Evolutionary conservation across 257 asterid genomes (phyloP).

Genomic region (Eucommia ulmoides): DNA sequence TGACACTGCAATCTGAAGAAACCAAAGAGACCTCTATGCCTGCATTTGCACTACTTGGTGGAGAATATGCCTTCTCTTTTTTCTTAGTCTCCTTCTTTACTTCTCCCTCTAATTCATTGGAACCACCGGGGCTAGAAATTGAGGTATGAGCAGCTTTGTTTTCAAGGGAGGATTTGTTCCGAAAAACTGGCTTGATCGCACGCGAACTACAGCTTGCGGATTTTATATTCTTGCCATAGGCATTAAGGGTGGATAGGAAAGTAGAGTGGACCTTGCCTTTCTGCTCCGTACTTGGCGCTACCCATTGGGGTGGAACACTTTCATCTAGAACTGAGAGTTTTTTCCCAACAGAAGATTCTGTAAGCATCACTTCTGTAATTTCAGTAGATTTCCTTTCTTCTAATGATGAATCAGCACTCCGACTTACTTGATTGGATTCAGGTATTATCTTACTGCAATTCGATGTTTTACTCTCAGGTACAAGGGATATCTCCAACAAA

Average conservation of each 20-base stretch:
- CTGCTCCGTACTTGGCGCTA: slow-evolving; percentile 23
- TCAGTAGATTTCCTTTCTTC: slow-evolving; percentile 16
- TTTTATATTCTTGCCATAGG: slow-evolving; percentile 22
- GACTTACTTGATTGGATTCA: slow-evolving; percentile 14
- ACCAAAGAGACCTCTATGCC: slow-evolving; percentile 16
- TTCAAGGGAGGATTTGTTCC: slow-evolving; percentile 29
- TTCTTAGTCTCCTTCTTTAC: slow-evolving; percentile 16
- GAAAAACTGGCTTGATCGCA: slow-evolving; percentile 20
- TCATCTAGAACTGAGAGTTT: slow-evolving; percentile 18
- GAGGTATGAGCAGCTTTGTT: slow-evolving; percentile 25
- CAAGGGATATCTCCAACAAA: slow-evolving; percentile 43
- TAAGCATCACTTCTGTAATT: slow-evolving; percentile 11
- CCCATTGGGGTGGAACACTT: slow-evolving; percentile 11
- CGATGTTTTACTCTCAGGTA: slow-evolving; percentile 36
- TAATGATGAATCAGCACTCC: slow-evolving; percentile 14
- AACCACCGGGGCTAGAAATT: slow-evolving; percentile 13
- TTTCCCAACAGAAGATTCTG: slow-evolving; percentile 11
- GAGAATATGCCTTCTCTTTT: slow-evolving; percentile 22
- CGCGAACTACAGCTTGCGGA: slow-evolving; percentile 20
- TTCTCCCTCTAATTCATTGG: slow-evolving; percentile 15
- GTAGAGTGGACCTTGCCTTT: slow-evolving; percentile 15
- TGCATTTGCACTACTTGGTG: slow-evolving; percentile 19
- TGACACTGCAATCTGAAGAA: slow-evolving; percentile 13
- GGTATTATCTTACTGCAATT: slow-evolving; percentile 16
- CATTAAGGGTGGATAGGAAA: slow-evolving; percentile 12